phyloP scores from a whole-genome alignment of 2,329 filamentous ascomycete genomes.

The Nigrospora osmanthi region DNA sequence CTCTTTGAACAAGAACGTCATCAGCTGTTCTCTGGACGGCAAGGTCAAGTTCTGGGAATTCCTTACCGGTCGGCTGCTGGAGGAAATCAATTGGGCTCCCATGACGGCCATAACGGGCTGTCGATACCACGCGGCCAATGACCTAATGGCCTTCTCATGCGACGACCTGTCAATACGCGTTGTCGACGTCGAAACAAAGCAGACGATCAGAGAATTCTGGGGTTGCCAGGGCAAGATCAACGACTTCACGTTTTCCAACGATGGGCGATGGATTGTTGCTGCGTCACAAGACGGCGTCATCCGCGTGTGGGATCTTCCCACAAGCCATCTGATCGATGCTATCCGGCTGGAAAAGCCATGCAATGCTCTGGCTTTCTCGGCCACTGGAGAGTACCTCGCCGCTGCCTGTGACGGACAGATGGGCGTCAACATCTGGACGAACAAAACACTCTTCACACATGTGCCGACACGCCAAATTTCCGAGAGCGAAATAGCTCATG shows the following conservation, averaged over 20 bases:
- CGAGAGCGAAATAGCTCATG: constrained; percentile 61
- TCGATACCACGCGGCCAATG: constrained; percentile 74
- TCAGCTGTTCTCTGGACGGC: constrained; percentile 84
- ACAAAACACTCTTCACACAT: constrained; percentile 83
- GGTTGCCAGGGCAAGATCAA: constrained; percentile 67
- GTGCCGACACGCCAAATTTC: constrained; percentile 79
- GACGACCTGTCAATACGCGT: constrained; percentile 83
- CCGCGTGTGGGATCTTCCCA: constrained; percentile 91
- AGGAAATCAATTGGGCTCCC: constrained; percentile 77
- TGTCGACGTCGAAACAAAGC: constrained; percentile 83
- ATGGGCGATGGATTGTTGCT: constrained; percentile 89
- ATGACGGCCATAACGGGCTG: constrained; percentile 70
- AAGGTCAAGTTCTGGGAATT: constrained; percentile 99
- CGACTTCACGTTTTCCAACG: constrained; percentile 82
- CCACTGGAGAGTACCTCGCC: constrained; percentile 88
- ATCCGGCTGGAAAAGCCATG: constrained; percentile 74
- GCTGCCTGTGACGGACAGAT: constrained; percentile 75
- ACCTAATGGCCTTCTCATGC: constrained; percentile 81
- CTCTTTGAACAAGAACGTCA: constrained; percentile 75
- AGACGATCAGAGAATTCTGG: constrained; percentile 88
- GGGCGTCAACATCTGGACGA: constrained; percentile 94
- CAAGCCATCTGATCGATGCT: constrained; percentile 89
- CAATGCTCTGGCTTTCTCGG: constrained; percentile 79
- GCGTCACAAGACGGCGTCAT: constrained; percentile 74
- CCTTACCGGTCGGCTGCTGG: constrained; percentile 66